Base-by-base conservation (phyloP, 768 basidiomycete genomes). In the Mycena kentingensis region DNA sequence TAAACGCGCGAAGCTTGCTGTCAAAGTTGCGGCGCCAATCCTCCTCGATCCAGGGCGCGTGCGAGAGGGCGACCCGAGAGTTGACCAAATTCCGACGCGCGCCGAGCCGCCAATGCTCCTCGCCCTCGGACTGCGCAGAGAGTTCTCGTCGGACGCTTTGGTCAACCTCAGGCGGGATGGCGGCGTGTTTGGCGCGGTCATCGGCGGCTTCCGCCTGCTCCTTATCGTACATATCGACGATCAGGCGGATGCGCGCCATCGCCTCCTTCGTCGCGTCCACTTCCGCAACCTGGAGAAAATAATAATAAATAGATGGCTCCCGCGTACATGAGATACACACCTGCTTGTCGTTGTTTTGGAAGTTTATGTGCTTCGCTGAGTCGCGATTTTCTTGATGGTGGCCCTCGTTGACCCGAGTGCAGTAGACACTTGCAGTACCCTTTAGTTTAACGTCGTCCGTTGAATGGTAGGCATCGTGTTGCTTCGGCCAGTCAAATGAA, bases 201-300 rank as follows among this genome's bases (percentile, higher is more conserved):
- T 27, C 19, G 18, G 47, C 22, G 1, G 24, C 28, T 10, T 46
- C 13, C 11, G n/a, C 19, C 16, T 43, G 19, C 13, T 47, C 54
- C 0, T 19, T 25, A 25, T 63, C 57, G 34, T 52, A 38, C 12
- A 32, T 43, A 13, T 61, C 31, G 5, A 63, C 35, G 15, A 51
- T 42, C 41, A 60, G 54, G 16, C 48, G 59, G 10, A 63, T 58
- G 6, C 16, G 24, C 25, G 59, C 60, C 39, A 60, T 55, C 2
- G 43, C 57, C 25, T 58, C 57, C 42, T 37, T 43, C 35, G 25
- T 50, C 10, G 46, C 43, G 16, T 58, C 57, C 16, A 58, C 19
- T 4, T 19, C 21, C 2, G 48, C 21, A 4, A 53, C 37, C 52
- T 53, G 35, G 13, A 18, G 18, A 37, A 36, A 19, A 7, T 39